Base-by-base conservation (phyloP, 371 early-diverging fungal genomes). In the Homolaphlyctis polyrhiza region DNA sequence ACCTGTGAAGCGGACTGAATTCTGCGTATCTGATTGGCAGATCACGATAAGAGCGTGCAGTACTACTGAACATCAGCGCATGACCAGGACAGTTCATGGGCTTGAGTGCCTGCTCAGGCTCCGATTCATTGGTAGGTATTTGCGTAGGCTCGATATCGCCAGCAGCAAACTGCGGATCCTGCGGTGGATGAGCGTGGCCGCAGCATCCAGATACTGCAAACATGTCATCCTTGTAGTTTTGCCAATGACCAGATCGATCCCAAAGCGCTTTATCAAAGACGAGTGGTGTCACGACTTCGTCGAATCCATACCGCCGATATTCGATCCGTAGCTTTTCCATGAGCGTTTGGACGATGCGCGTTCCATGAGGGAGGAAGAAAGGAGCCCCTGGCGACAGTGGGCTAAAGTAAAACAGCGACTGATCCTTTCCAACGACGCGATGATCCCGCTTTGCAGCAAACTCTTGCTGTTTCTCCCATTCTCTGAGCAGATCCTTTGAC, bases 1-100 rank as follows among this genome's bases (percentile, higher is more conserved):
- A 77, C 76, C 96, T 71, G 68, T 97, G 97, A 14, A 98, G 80
- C 11, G 95, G 94, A 67, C 95, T 92, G 71, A 98, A 97, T 71
- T 98, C 98, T 2, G 97, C 96, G 35, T 91, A 73, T 29, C 96
- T 86, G 28, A 96, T 78, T 4, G 98, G 98, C 55, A 98, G 75
- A 67, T 98, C 96, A 60, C 91, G 85, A 68, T 94, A 98, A 0
- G 95, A 94, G 25, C 89, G 84, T 18, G 85, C 87, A 4, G 86
- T 81, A 72, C 87, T 86, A 63, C 86, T 88, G 73, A 93, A 98
- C 58, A 98, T 84, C 59, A 98, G 66, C 73, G 97, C 97, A 68
- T 98, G 98, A 8, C 95, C 96, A 35, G 98, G 98, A 63, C 98
- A 98, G 71, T 98, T 98, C 98, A 98, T 98, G 13, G 98, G 97